Conservation (phyloP, 169 alveolate genomes). For the Eimeria tenella region DNA sequence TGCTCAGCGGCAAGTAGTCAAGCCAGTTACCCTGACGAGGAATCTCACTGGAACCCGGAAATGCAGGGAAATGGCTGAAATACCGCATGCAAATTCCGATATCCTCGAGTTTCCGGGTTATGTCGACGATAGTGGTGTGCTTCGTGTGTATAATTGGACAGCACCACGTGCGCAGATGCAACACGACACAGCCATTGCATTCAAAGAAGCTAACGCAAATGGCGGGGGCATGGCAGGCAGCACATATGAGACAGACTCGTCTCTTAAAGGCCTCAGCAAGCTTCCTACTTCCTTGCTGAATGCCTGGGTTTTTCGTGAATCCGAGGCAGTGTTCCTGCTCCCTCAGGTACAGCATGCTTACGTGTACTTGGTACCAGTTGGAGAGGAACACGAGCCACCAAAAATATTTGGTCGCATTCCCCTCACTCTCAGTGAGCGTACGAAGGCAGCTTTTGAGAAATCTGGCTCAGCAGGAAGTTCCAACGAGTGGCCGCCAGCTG, state of each 20-base stretch:
- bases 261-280: not conserved
- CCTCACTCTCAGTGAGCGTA: conserved; percentile 23
- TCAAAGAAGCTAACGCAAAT: not conserved
- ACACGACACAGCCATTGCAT: conserved; percentile 17
- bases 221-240: not conserved
- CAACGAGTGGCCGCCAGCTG: conserved; percentile 62
- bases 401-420: conserved; percentile 68
- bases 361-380: conserved; percentile 59
- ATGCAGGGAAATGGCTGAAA: conserved; percentile 59
- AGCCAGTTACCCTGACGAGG: conserved; percentile 45
- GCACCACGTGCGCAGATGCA: conserved; percentile 50
- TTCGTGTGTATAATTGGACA: conserved; percentile 72
- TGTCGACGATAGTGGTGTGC: conserved; percentile 65
- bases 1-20: conserved; percentile 6
- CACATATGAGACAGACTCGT: conserved; percentile 1
- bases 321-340: conserved; percentile 73
- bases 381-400: conserved; percentile 67
- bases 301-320: conserved; percentile 62
- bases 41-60: conserved; percentile 59
- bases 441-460: conserved; percentile 4
- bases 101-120: conserved; percentile 76
- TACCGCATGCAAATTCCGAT: conserved; percentile 67
- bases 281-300: conserved; percentile 46
- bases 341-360: conserved; percentile 72
- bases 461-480: conserved; percentile 11